These are phyloP conservation scores for Ogataea kodamae DNA, from an alignment of 805 yeast genomes.

Conservation along the genomic window DNA sequence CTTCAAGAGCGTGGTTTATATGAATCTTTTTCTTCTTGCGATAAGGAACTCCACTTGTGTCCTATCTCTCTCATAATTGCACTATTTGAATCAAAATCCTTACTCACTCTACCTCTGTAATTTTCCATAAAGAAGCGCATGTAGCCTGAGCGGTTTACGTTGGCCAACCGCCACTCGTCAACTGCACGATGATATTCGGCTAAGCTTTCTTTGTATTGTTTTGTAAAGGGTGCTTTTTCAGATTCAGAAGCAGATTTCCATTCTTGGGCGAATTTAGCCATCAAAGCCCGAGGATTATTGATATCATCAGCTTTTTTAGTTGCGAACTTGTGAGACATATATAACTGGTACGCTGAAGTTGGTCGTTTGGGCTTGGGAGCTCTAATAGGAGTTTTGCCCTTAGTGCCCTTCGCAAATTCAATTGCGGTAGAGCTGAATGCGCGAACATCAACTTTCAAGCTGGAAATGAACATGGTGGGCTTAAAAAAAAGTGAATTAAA, in stretches of 20 bases:
- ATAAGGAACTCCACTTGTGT: conserved; percentile 21
- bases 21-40: conserved; percentile 23
- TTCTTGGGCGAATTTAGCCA: conserved; percentile 14
- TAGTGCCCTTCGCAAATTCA: too few species aligned
- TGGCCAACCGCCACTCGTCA: conserved; percentile 26
- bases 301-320: background rate
- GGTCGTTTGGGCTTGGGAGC: conserved; percentile 4
- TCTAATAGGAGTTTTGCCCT: background rate
- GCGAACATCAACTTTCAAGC: too few species aligned
- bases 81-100: conserved; percentile 14
- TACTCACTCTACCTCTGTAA: conserved; percentile 13
- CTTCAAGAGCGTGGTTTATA: too few species aligned
- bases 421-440: too few species aligned
- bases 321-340: conserved; percentile 5
- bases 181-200: conserved; percentile 14
- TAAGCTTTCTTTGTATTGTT: conserved; percentile 4
- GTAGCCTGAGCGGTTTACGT: conserved; percentile 22
- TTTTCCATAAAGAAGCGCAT: conserved; percentile 20
- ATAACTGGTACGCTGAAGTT: conserved; percentile 2
- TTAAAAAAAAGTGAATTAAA: too few species aligned
- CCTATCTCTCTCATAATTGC: conserved; percentile 21
- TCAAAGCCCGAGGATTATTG: conserved; percentile 1
- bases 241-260: conserved; percentile 23
- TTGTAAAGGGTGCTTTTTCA: conserved; percentile 15
- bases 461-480: too few species aligned